Evolutionary conservation across 306 rosid species (phyloP).

Genomic region (Arachis stenosperma): DNA sequence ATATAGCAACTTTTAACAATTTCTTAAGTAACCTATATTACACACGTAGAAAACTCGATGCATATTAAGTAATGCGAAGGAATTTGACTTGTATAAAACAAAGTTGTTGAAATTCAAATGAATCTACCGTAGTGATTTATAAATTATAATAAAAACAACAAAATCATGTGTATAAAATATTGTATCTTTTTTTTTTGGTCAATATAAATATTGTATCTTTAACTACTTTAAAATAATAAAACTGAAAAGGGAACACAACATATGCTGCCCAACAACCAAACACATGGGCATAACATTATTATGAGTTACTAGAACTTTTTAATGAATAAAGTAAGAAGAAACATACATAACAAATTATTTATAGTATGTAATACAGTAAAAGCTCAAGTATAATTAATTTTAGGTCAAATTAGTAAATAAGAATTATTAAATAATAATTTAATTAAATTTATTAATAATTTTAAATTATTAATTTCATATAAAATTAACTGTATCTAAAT

Average conservation of each 20-base stretch:
- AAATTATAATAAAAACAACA: too few relatives aligned
- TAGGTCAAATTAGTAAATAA: too few relatives aligned
- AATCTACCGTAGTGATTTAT: neutral
- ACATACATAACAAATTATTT: too few relatives aligned
- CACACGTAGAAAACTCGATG: neutral
- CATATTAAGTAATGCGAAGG: neutral
- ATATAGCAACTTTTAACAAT: too few relatives aligned
- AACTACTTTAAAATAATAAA: neutral
- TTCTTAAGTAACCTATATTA: neutral
- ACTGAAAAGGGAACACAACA: neutral
- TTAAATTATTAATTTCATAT: too few relatives aligned
- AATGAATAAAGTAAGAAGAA: too few relatives aligned
- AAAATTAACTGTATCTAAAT: too few relatives aligned
- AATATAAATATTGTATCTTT: neutral
- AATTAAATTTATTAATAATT: too few relatives aligned
- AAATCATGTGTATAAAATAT: neutral
- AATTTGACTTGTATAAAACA: neutral
- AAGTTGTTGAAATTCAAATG: neutral
- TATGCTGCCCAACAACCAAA: conserved; percentile 18
- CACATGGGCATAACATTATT: neutral
- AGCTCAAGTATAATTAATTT: too few relatives aligned
- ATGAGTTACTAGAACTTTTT: neutral
- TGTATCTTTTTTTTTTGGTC: neutral
- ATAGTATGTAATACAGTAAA: too few relatives aligned
- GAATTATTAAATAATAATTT: too few relatives aligned